Conservation (phyloP, 2,329 filamentous ascomycete species). For the Phialemonium atrogriseum region DNA sequence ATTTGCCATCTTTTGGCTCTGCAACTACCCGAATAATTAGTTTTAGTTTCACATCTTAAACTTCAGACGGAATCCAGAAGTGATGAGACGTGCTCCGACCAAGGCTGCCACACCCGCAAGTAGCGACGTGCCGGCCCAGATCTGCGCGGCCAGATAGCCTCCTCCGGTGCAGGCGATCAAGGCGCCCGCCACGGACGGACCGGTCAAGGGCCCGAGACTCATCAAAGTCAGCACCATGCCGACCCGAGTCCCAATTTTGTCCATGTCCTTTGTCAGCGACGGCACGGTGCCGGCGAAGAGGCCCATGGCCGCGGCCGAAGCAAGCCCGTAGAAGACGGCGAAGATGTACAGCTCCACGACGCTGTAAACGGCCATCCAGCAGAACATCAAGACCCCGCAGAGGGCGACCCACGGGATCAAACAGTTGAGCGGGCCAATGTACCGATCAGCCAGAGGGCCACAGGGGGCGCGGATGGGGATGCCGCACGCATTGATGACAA, state of each 20-base stretch:
- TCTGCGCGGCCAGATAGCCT: constrained; percentile 1
- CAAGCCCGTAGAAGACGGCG: constrained; percentile 39
- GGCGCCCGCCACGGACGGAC: constrained; percentile 14
- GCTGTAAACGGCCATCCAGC: neutral
- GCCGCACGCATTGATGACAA: constrained; percentile 51
- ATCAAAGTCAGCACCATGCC: constrained; percentile 27
- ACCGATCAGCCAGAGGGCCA: constrained; percentile 41
- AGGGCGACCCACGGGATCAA: neutral
- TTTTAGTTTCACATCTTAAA: too few species aligned
- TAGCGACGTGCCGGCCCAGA: neutral
- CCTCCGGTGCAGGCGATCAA: neutral
- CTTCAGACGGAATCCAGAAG: too few species aligned
- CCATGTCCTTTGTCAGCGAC: constrained; percentile 25
- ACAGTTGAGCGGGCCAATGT: constrained; percentile 33
- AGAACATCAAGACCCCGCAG: neutral
- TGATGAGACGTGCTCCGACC: too few species aligned
- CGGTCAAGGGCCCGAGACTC: constrained; percentile 20
- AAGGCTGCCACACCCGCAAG: too few species aligned
- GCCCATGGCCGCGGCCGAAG: constrained; percentile 38
- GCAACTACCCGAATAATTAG: too few species aligned
- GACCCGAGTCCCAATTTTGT: constrained; percentile 22
- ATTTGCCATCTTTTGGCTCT: too few species aligned
- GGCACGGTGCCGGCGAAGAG: constrained; percentile 42
- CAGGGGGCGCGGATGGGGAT: constrained; percentile 45
- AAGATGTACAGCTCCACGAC: neutral